Percentiles rank a stretch among this genome's conserved stretches.
Conservation (phyloP, 106 monocot species). For the Triglochin maritima region DNA sequence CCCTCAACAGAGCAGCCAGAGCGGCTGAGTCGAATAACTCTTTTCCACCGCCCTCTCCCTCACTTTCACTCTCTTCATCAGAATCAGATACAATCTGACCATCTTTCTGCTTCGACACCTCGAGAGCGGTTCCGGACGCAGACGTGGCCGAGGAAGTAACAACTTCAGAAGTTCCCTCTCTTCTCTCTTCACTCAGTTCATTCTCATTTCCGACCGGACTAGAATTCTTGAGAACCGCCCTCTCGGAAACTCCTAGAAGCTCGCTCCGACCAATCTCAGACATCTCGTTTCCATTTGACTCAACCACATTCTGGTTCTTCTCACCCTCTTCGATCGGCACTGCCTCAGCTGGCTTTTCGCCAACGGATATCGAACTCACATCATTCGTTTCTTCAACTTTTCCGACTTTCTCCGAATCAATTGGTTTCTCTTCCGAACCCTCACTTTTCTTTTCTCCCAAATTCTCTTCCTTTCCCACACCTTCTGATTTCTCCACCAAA, state of each 20-base stretch:
- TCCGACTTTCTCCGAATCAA: too few relatives aligned
- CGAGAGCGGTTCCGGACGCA: slow-evolving; percentile 25
- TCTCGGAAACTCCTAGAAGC: not conserved
- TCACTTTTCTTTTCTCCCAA: too few relatives aligned
- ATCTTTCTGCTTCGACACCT: slow-evolving; percentile 26
- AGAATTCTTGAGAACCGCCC: not conserved
- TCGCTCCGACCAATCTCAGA: not conserved
- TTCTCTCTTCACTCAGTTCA: not conserved
- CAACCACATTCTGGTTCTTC: too few relatives aligned
- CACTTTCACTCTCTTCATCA: slow-evolving; percentile 48
- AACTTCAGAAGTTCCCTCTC: slow-evolving; percentile 37
- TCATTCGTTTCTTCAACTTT: too few relatives aligned
- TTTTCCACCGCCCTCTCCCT: slow-evolving; percentile 49
- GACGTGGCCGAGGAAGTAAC: slow-evolving; percentile 41
- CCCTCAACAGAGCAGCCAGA: slow-evolving; percentile 75
- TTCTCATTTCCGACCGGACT: not conserved
- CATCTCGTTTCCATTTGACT: too few relatives aligned
- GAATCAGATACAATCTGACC: slow-evolving; percentile 47
- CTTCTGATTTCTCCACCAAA: too few relatives aligned
- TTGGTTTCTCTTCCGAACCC: too few relatives aligned
- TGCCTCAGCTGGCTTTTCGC: too few relatives aligned
- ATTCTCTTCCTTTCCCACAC: too few relatives aligned
- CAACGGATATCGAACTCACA: too few relatives aligned
- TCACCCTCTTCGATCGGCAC: not conserved
- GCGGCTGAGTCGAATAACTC: slow-evolving; percentile 72